These are phyloP conservation scores for Termitomyces sp. DNA, from an alignment of 768 basidiomycete genomes.

Conservation along the genomic window DNA sequence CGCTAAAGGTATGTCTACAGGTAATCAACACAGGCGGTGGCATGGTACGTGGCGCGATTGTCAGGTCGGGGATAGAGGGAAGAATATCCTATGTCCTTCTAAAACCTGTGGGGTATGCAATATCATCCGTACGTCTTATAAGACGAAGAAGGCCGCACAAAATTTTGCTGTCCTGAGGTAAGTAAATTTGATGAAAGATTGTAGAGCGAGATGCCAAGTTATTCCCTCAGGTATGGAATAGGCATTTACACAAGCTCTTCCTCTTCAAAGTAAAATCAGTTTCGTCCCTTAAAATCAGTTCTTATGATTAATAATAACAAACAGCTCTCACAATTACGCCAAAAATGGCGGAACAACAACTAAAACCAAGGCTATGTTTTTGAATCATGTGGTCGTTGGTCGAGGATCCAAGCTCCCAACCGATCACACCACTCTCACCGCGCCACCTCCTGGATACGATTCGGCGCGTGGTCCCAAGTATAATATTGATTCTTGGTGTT, in stretches of 20 bases:
- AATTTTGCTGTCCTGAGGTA: constrained; percentile 56
- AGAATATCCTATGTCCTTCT: constrained; percentile 53
- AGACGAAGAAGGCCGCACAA: constrained; percentile 56
- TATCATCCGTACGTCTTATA: constrained; percentile 60
- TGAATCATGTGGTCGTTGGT: not conserved
- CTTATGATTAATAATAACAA: not conserved
- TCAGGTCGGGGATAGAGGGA: constrained; percentile 52
- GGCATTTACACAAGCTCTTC: constrained; percentile 76
- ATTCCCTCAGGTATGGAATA: constrained; percentile 49
- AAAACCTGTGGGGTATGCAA: constrained; percentile 55
- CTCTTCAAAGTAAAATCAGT: constrained; percentile 55
- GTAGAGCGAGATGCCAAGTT: not conserved
- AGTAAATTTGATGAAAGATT: constrained; percentile 4
- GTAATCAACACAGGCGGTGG: constrained; percentile 72
- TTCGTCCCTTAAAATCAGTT: not conserved
- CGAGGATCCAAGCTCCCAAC: not conserved
- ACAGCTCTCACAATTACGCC: not conserved
- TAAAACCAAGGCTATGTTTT: not conserved
- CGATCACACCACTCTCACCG: not conserved
- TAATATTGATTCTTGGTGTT: not conserved
- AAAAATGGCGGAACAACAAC: not conserved
- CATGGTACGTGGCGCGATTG: constrained; percentile 67
- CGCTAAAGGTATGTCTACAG: constrained; percentile 42
- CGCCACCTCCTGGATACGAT: not conserved
- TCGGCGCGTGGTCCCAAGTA: not conserved